These are phyloP conservation scores for Echinosophora koreensis DNA, from an alignment of 306 rosid genomes.

Conservation along the genomic window DNA sequence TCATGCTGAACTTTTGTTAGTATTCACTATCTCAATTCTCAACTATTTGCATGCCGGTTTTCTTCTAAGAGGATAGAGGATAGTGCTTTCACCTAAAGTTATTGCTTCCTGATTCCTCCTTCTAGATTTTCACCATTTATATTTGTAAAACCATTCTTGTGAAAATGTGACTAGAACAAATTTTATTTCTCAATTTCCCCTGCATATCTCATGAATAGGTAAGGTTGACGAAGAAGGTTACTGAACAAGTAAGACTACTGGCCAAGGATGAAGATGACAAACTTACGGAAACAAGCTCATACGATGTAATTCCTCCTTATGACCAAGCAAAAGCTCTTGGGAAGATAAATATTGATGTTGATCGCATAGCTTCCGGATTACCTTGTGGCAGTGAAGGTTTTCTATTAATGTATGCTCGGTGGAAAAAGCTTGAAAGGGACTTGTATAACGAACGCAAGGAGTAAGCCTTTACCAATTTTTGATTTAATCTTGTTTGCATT, in stretches of 20 bases:
- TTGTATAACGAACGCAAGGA: conserved; percentile 93
- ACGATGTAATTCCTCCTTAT: conserved; percentile 84
- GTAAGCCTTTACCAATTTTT: conserved; percentile 59
- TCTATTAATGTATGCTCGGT: conserved; percentile 97
- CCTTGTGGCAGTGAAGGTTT: conserved; percentile 99
- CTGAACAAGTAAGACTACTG: conserved; percentile 92
- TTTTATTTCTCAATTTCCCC: conserved; percentile 35
- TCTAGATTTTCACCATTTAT: conserved; percentile 15
- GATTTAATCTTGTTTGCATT: conserved; percentile 36
- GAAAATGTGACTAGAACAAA: conserved; percentile 3
- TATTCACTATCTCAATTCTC: no score
- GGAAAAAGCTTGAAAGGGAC: conserved; percentile 97
- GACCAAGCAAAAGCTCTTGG: conserved; percentile 99
- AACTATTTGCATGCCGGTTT: no score
- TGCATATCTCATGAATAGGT: conserved; percentile 55
- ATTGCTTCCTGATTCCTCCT: conserved; percentile 29
- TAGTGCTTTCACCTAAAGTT: conserved; percentile 16
- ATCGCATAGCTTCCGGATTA: conserved; percentile 96
- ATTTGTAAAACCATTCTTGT: conserved; percentile 11
- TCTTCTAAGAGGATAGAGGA: no score
- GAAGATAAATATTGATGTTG: conserved; percentile 90
- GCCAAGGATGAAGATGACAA: conserved; percentile 85
- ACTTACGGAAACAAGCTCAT: conserved; percentile 69
- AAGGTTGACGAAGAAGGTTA: conserved; percentile 88
- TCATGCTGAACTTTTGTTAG: no score